These are phyloP conservation scores for Escovopsis sp. DNA, from an alignment of 2,329 filamentous ascomycete genomes.

Conservation along the genomic window DNA sequence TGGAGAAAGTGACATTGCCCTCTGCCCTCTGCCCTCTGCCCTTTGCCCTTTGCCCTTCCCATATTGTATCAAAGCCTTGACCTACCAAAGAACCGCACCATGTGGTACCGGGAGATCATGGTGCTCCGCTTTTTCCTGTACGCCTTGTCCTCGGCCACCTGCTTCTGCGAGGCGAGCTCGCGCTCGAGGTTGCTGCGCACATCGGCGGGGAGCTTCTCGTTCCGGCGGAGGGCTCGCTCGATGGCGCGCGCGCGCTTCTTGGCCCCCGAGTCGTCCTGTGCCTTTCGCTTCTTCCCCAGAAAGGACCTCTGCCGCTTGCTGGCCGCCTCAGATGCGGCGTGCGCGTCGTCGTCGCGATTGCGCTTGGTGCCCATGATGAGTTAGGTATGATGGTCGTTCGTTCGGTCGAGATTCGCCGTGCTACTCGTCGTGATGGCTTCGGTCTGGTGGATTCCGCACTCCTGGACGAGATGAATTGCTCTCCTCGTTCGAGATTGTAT, in stretches of 20 bases:
- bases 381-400: no score
- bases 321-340: slow-evolving; percentile 3
- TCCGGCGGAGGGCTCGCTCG: slow-evolving; percentile 46
- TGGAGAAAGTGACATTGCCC: no score
- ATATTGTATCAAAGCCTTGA: slow-evolving; percentile 42
- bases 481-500: no score
- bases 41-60: no score
- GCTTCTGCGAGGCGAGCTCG: slow-evolving; percentile 50
- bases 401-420: no score
- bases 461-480: no score
- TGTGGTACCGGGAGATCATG: slow-evolving; percentile 70
- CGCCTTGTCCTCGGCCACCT: slow-evolving; percentile 44
- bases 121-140: slow-evolving; percentile 46
- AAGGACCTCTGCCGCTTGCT: slow-evolving; percentile 20
- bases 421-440: not conserved
- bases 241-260: slow-evolving; percentile 61
- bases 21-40: no score
- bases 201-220: slow-evolving; percentile 49
- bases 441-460: no score
- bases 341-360: slow-evolving; percentile 13
- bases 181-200: slow-evolving; percentile 55
- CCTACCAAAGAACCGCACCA: slow-evolving; percentile 69
- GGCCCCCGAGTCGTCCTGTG: slow-evolving; percentile 37
- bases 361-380: slow-evolving; percentile 18
- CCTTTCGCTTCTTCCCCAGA: slow-evolving; percentile 22